Conservation (phyloP, 768 basidiomycete genomes). For the Ramaria sp. region DNA sequence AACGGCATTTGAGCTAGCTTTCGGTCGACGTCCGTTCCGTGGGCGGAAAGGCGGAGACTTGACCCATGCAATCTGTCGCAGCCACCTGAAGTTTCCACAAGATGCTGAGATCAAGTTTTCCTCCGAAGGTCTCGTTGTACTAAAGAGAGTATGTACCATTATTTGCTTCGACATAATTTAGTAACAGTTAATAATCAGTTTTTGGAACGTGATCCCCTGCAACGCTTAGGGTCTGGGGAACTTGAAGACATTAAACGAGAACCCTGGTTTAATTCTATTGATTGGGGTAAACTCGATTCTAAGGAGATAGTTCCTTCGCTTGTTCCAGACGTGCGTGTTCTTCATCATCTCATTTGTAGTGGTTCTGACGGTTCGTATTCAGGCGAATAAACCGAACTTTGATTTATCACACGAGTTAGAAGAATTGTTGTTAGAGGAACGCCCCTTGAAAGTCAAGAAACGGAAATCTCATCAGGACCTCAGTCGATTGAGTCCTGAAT, state of each 20-base stretch:
- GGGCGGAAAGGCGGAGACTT: conserved; percentile 84
- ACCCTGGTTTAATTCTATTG: conserved; percentile 73
- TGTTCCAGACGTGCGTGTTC: conserved; percentile 74
- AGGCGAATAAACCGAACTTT: conserved; percentile 98
- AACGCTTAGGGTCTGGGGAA: conserved; percentile 76
- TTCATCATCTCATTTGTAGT: neutral
- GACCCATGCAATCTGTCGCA: conserved; percentile 76
- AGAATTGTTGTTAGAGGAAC: conserved; percentile 94
- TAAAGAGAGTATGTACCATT: neutral
- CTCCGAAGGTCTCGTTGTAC: conserved; percentile 42
- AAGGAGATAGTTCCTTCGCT: conserved; percentile 67
- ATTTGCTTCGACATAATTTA: neutral
- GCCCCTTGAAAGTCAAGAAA: conserved; percentile 91
- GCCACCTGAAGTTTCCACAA: conserved; percentile 33
- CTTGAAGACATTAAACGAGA: conserved; percentile 71
- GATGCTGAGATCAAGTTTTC: conserved; percentile 62
- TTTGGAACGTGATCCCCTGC: conserved; percentile 73
- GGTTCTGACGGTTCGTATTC: neutral
- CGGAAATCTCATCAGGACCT: conserved; percentile 80
- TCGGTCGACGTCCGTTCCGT: conserved; percentile 64
- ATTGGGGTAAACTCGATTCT: conserved; percentile 69
- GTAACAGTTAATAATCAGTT: conserved; percentile 35
- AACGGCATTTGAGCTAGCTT: conserved; percentile 83
- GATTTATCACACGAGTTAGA: conserved; percentile 96
- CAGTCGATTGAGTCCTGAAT: conserved; percentile 83